phyloP scores from a whole-genome alignment of 179 eudicot species.

The Spinacia oleracea region DNA sequence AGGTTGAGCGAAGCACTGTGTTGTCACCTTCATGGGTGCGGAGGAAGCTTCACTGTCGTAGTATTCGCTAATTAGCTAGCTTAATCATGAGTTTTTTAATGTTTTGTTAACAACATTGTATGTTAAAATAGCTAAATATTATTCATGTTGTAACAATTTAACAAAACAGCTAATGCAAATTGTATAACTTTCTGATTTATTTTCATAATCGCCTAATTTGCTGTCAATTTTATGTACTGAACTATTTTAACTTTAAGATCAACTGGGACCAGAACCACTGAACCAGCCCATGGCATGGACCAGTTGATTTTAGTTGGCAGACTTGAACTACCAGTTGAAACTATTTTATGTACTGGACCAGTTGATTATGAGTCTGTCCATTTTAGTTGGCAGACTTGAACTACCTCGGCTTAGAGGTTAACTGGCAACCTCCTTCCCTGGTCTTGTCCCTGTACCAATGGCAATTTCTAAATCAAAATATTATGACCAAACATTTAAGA shows the following conservation, averaged over 20 bases:
- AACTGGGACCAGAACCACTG: not conserved
- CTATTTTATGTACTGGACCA: no score
- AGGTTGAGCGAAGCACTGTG: slow-evolving; percentile 7
- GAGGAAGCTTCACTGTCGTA: slow-evolving; percentile 6
- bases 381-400: not conserved
- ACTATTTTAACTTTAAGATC: not conserved
- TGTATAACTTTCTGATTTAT: not conserved
- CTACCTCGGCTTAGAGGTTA: not conserved
- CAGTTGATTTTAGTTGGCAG: not conserved
- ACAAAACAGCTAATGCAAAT: no score
- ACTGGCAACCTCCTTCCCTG: not conserved
- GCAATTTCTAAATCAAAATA: not conserved
- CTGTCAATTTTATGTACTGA: no score
- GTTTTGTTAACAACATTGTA: not conserved
- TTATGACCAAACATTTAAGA: not conserved
- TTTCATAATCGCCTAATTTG: not conserved
- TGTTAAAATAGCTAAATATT: not conserved
- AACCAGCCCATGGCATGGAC: not conserved
- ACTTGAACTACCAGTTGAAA: not conserved
- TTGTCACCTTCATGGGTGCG: slow-evolving; percentile 23
- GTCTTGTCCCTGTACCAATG: not conserved
- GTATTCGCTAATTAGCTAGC: not conserved
- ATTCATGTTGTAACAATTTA: no score
- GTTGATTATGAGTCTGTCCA: not conserved
- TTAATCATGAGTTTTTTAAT: not conserved